Evolutionary conservation across 2,329 filamentous ascomycete species (phyloP), one percentile per base, ranked within the genome.

Genomic region (Colletotrichum sp.): DNA sequence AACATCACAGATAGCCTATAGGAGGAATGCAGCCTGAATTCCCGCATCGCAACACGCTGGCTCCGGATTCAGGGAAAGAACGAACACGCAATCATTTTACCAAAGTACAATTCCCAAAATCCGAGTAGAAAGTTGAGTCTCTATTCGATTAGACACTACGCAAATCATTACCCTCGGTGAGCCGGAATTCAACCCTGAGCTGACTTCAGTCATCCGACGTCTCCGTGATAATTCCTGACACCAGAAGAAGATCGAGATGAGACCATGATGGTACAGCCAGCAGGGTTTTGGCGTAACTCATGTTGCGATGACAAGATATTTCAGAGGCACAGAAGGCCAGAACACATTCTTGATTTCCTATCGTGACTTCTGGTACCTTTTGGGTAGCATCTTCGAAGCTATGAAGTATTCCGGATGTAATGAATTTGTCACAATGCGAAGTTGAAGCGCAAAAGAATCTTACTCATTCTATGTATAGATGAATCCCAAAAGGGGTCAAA

Each of bases 401-500:
- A 0, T 1, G 0, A 21, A 13, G 10, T 49, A 16, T 49, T 12
- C 0, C 10, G 0, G n/a, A 21, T 6, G 44, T 49, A 21, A 49
- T 21, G n/a, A 7, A 21, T 21, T 13, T 4, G 44, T 49, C 44
- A 49, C 6, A 1, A 49, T 7, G n/a, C 3, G 44, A 49, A 49
- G n/a, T 49, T 13, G n/a, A 49, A 21, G 44, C 0, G n/a, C n/a
- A 2, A 49, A 49, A 21, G 44, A 21, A 8, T 49, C 6, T 49
- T 21, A 49, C 44, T 49, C 44, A 49, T 49, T 21, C n/a, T 49
- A 49, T 49, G 44, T 49, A 49, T 49, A 49, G 44, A 49, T 21
- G 15, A 7, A 8, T 49, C 44, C 6, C 44, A 21, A 49, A 49
- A 21, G n/a, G n/a, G 44, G 0, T 13, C 44, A 49, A 21, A 49